Evolutionary conservation across 352 stramenopile genomes (phyloP), one percentile per base, ranked within the genome.

Genomic region (Blastocystis sp.): DNA sequence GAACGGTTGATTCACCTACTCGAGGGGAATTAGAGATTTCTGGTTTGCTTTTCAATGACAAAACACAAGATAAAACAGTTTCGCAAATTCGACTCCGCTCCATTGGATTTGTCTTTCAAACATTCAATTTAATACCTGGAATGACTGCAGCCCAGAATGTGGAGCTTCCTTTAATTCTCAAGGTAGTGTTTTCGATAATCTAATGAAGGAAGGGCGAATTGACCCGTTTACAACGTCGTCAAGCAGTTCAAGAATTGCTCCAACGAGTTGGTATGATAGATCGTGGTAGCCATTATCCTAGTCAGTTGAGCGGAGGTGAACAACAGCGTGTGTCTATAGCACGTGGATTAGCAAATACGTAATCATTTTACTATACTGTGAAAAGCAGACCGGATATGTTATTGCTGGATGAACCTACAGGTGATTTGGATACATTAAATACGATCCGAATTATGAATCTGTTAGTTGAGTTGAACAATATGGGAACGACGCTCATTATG

Each of bases 401-500:
- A 35, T 75, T 92, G 17, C 40, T 91, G 15, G 90, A 92, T 58
- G 90, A 92, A 59, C 90, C 90, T 0, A 92, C 90, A 17, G 88
- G 90, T 35, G 90, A 90, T n/a, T 78, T 92, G 62, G 90, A 92
- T 51, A 89, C 84, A n/a, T n/a, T 64, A 9, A 92, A 76, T 62
- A 90, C 88, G 27, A 53, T 70, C 5, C 54, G 60, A 37, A 79
- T 92, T n/a, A 90, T 91, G 58, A 69, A 90, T 54, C 48, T 91
- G 1, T 56, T 92, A 15, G 54, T 57, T 3, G 57, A 87, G 7
- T 24, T 92, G 13, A 87, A 90, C 44, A 75, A 68, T 33, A 66
- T 70, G 40, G 89, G 89, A 44, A 78, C 87, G 30, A 91, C 90
- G 1, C 22, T 91, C 17, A 57, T 91, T 19, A 91, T 91, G 90